Evolutionary conservation across 2,329 filamentous ascomycete species (phyloP), one percentile per base, ranked within the genome.

Genomic region (Diplodia seriata): DNA sequence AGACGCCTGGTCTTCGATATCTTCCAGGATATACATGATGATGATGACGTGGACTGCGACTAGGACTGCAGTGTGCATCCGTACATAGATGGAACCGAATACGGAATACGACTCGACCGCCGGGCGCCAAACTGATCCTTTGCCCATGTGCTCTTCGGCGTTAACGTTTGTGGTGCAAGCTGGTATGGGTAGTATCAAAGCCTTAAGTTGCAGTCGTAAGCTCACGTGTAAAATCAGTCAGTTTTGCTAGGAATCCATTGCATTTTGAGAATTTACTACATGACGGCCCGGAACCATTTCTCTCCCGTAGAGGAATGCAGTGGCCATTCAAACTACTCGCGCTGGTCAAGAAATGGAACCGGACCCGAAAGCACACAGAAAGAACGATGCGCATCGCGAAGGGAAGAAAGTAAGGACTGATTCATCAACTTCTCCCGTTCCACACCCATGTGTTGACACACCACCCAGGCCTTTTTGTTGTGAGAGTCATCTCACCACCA

Each of bases 261-360:
- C 18, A 47, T 47, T 47, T 47, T 20, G 20, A 11, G 43, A n/a
- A n/a, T 47, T 47, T n/a, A 20, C 18, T 47, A 47, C n/a, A 47
- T 47, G 15, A 15, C 15, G 9, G 43, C n/a, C 43, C 36, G 11
- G 36, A 38, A 38, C 43, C 43, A 47, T 47, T 47, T 47, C 43
- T 47, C 43, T 47, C 43, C 43, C 43, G 43, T 47, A 47, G 43
- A 47, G 7, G 43, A 47, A 47, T 20, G 43, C 43, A n/a, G 43
- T n/a, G 9, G 43, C 18, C 43, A 47, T 47, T 47, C 43, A n/a
- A 47, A 11, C 43, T 47, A 47, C 43, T 47, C 43, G 43, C 43
- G 43, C 43, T 47, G 43, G 43, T 47, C 18, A 20, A 47, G 43
- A 47, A 47, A 47, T n/a, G 43, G n/a, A 47, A 47, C 43, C 43